These are phyloP conservation scores for Pezicula rhizophila DNA, from an alignment of 2,329 filamentous ascomycete genomes.

Conservation along the genomic window DNA sequence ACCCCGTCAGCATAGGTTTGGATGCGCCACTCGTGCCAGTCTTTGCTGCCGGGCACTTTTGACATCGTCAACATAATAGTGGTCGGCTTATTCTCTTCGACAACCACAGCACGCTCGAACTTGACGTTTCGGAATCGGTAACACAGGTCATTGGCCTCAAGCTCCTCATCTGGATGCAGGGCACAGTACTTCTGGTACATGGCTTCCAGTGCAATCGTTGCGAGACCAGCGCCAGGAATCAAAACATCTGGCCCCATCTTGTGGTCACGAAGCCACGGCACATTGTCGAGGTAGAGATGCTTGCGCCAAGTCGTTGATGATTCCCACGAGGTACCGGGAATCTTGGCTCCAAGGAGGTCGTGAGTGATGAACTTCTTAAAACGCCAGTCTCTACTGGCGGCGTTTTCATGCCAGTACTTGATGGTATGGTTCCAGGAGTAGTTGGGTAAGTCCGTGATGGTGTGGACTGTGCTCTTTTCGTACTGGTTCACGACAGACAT, in stretches of 20 bases:
- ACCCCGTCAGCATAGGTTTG: no score
- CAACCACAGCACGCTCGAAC: conserved; percentile 16
- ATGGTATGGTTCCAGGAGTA: conserved; percentile 50
- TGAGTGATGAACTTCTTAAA: conserved; percentile 38
- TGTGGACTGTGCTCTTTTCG: not conserved
- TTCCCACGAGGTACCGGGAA: conserved; percentile 12
- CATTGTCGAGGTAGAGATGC: conserved; percentile 29
- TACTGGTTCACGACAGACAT: conserved; percentile 30
- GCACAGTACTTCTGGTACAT: conserved; percentile 7
- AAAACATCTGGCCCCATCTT: conserved; percentile 43
- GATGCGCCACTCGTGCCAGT: no score
- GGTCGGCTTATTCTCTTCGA: conserved; percentile 10
- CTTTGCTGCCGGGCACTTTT: no score
- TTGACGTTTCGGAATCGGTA: conserved; percentile 13
- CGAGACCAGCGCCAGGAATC: conserved; percentile 32
- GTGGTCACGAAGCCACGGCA: conserved; percentile 48
- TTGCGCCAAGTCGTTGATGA: conserved; percentile 26
- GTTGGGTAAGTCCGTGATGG: conserved; percentile 39
- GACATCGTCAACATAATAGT: not conserved
- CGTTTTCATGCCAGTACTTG: conserved; percentile 47
- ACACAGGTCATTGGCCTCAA: conserved; percentile 1
- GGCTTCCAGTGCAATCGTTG: conserved; percentile 16
- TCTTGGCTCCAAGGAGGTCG: conserved; percentile 41
- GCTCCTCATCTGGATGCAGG: not conserved
- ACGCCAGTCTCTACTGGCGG: conserved; percentile 38